These are phyloP conservation scores for Trichosporon asahii DNA, from an alignment of 1,284 basidiomycete genomes.

Conservation along the genomic window DNA sequence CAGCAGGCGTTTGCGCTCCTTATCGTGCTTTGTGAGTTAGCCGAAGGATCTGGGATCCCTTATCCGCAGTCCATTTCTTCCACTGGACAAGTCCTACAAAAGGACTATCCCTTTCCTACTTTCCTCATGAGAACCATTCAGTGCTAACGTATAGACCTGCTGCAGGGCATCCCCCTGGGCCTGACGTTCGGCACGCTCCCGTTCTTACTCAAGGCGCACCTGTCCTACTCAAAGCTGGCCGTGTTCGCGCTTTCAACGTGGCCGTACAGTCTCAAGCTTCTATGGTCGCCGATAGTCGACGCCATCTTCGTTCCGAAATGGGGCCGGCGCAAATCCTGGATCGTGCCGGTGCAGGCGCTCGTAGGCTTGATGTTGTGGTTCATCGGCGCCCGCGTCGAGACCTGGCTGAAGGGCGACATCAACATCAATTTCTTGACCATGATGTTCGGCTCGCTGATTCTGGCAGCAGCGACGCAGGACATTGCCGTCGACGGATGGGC, in stretches of 20 bases:
- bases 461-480: slow-evolving; percentile 97
- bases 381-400: slow-evolving; percentile 75
- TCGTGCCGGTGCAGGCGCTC: slow-evolving; percentile 91
- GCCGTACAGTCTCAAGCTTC: slow-evolving; percentile 93
- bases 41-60: background rate
- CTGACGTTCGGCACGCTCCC: slow-evolving; percentile 76
- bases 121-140: slow-evolving; percentile 15
- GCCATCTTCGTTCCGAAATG: slow-evolving; percentile 68
- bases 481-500: slow-evolving; percentile 99
- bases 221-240: slow-evolving; percentile 95
- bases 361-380: slow-evolving; percentile 85
- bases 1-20: slow-evolving; percentile 81
- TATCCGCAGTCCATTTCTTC: slow-evolving; percentile 12
- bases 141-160: slow-evolving; percentile 45
- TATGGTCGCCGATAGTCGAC: slow-evolving; percentile 98
- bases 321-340: slow-evolving; percentile 96
- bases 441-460: slow-evolving; percentile 84
- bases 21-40: slow-evolving; percentile 76
- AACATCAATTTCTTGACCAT: slow-evolving; percentile 77
- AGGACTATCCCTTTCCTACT: no score
- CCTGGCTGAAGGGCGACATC: slow-evolving; percentile 75
- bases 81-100: no score
- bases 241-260: slow-evolving; percentile 92
- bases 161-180: slow-evolving; percentile 94
- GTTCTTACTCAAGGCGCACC: slow-evolving; percentile 87